A percentile compares a stretch with the other conserved stretches of the same genome.
Evolutionary conservation across 78 protist species (phyloP).

Genomic region (Creolimax fragrantissima): DNA sequence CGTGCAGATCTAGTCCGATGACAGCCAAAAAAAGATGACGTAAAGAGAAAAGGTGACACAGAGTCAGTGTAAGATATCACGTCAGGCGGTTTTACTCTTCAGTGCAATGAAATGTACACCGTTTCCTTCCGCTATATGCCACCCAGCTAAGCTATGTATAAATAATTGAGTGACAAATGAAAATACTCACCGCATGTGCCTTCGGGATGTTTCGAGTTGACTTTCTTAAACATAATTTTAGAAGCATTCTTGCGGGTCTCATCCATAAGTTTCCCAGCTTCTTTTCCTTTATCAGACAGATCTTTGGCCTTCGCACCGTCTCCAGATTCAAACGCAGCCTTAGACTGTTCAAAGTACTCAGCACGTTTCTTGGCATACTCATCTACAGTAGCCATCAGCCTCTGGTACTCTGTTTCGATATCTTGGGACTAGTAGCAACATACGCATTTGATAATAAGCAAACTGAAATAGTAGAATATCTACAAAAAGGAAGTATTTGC

Average conservation of each 20-base stretch:
- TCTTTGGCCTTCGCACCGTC: background rate
- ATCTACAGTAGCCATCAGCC: background rate
- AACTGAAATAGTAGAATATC: background rate
- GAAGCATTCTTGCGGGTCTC: background rate
- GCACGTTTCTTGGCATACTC: constrained; percentile 18
- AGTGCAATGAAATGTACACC: too few species aligned
- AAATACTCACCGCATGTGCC: background rate
- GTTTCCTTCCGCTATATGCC: background rate
- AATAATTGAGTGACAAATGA: too few species aligned
- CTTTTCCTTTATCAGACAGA: background rate
- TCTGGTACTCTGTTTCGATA: background rate
- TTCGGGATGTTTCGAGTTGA: background rate
- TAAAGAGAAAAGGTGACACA: too few species aligned
- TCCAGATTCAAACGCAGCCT: background rate
- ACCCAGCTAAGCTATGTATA: background rate
- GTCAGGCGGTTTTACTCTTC: too few species aligned
- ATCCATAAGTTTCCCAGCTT: background rate
- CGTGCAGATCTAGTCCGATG: constrained; percentile 9
- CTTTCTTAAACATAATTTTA: background rate
- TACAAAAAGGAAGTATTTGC: background rate
- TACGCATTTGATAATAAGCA: too few species aligned
- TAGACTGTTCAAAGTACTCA: constrained; percentile 8
- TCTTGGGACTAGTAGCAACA: background rate
- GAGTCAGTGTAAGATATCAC: too few species aligned
- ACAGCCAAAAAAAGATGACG: too few species aligned